These are phyloP conservation scores for Metschnikowia similis DNA, from an alignment of 805 yeast species.

Conservation along the genomic window DNA sequence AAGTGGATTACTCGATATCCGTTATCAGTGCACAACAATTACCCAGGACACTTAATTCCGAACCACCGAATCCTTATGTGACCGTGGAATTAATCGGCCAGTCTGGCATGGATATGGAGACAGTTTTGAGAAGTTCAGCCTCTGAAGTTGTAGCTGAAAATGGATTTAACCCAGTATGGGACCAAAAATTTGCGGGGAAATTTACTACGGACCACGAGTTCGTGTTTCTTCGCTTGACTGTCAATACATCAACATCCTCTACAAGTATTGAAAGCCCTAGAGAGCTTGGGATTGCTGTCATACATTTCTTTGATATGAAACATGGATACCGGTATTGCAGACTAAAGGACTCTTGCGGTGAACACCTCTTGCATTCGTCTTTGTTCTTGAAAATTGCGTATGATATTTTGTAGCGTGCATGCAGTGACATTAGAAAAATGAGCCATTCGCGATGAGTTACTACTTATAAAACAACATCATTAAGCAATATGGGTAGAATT, in stretches of 20 bases:
- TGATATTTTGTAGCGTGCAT: slow-evolving; percentile 7
- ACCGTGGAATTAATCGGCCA: slow-evolving; percentile 57
- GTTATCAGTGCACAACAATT: slow-evolving; percentile 82
- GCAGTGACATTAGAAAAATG: background rate
- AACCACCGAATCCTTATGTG: slow-evolving; percentile 54
- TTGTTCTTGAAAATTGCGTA: slow-evolving; percentile 39
- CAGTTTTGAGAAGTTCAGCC: slow-evolving; percentile 2
- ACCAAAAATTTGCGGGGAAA: slow-evolving; percentile 45
- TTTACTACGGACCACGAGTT: slow-evolving; percentile 37
- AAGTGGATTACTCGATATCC: slow-evolving; percentile 22
- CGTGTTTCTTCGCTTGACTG: slow-evolving; percentile 52
- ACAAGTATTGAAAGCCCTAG: slow-evolving; percentile 20
- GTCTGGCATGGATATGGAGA: slow-evolving; percentile 21
- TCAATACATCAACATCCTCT: slow-evolving; percentile 34
- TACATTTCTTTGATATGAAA: slow-evolving; percentile 58
- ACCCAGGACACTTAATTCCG: slow-evolving; percentile 45
- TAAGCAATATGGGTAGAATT: slow-evolving; percentile 59
- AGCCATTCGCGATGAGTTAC: slow-evolving; percentile 8
- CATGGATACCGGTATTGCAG: slow-evolving; percentile 83
- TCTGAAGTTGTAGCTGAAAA: slow-evolving; percentile 47
- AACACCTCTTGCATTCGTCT: slow-evolving; percentile 55
- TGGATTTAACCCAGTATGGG: slow-evolving; percentile 90
- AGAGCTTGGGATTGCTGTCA: slow-evolving; percentile 55
- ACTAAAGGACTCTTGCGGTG: slow-evolving; percentile 74
- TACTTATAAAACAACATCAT: background rate